Conservation (phyloP, 345 rosid genomes). For the Linum usitatissimum region DNA sequence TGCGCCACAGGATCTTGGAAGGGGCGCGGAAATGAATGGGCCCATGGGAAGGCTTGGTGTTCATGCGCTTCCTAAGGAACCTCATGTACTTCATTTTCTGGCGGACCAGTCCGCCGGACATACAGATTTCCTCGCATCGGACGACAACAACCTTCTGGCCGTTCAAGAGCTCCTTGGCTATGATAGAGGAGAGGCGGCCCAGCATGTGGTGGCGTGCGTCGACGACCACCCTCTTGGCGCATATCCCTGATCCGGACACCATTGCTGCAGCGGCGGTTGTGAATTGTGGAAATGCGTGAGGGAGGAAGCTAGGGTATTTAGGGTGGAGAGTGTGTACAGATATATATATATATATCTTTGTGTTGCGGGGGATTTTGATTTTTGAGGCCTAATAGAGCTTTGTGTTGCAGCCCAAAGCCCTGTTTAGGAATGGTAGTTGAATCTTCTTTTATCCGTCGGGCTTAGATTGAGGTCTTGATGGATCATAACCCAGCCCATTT, state of each 20-base stretch:
- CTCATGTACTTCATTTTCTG: conserved; percentile 7
- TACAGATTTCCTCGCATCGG: neutral
- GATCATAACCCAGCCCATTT: too few relatives aligned
- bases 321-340: neutral
- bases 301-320: neutral
- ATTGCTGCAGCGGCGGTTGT: neutral
- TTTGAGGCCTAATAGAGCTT: neutral
- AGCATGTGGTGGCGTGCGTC: conserved; percentile 4
- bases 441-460: too few relatives aligned
- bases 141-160: conserved; percentile 4
- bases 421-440: too few relatives aligned
- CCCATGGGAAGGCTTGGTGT: conserved; percentile 7
- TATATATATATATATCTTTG: neutral
- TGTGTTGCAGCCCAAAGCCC: too few relatives aligned
- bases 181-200: neutral
- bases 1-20: conserved; percentile 2
- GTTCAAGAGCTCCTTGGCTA: neutral
- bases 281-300: neutral
- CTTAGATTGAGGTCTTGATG: too few relatives aligned
- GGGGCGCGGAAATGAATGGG: conserved; percentile 5
- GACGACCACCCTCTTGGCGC: conserved; percentile 3
- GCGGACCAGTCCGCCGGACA: conserved; percentile 7
- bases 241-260: conserved; percentile 3
- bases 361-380: neutral
- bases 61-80: conserved; percentile 5